Evolutionary conservation across 2,329 filamentous ascomycete genomes (phyloP).

Genomic region (Aspergillus calidoustus): DNA sequence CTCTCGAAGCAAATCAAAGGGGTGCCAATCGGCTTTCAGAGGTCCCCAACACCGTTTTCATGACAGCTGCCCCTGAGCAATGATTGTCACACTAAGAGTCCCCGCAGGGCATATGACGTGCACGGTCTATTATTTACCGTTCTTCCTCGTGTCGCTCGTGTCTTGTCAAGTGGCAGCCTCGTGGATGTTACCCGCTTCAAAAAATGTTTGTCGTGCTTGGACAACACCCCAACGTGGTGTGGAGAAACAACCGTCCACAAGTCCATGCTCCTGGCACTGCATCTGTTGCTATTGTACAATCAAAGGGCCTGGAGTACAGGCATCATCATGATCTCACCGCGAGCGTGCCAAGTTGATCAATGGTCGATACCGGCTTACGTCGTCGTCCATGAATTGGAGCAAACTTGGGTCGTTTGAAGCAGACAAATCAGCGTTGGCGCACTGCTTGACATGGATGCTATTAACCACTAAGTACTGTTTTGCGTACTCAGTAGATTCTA

Average conservation of each 20-base stretch:
- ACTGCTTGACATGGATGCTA: neutral
- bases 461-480: neutral
- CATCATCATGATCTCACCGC: constrained; percentile 21
- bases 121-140: constrained; percentile 3
- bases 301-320: neutral
- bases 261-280: constrained; percentile 20
- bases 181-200: neutral
- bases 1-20: neutral
- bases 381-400: constrained; percentile 10
- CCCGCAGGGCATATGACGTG: neutral
- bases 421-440: neutral
- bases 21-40: neutral
- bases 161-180: neutral
- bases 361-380: constrained; percentile 5
- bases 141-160: neutral
- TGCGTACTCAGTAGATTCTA: neutral
- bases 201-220: constrained; percentile 2
- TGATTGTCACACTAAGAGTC: constrained; percentile 7
- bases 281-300: constrained; percentile 10
- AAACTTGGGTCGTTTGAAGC: neutral
- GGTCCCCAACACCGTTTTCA: constrained; percentile 5
- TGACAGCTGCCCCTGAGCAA: constrained; percentile 7
- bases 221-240: constrained; percentile 21
- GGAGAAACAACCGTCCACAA: constrained; percentile 16
- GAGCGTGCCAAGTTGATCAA: constrained; percentile 18